Evolutionary conservation across 176 grass and related monocot genomes (phyloP), one percentile per base, ranked within the genome.

Genomic region (Neostapfia colusana): DNA sequence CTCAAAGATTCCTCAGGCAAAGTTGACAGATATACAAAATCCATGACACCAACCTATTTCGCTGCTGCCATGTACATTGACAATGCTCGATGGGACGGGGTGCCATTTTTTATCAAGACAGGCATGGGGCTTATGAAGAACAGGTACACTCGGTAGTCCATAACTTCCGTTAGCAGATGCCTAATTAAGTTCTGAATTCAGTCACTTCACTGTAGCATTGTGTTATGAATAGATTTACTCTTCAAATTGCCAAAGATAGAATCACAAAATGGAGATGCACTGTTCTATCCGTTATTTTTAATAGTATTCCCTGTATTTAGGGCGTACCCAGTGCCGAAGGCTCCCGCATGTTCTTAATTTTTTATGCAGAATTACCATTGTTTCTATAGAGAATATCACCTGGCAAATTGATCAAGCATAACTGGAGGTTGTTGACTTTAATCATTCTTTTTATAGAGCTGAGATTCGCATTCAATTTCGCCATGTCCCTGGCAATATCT

Each of bases 391-490:
- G 26, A 67, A 48, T 40, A 23, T 20, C 14, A 45, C 55, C 8
- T 60, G 38, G 18, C 21, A 76, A 66, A 54, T 40, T 26, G 41
- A 84, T 81, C 63, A 35, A 44, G 4, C 15, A 82, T 63, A 59
- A n/a, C 61, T 43, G 41, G 61, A 37, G 8, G 1, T 26, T 23
- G 34, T 41, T 49, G 31, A 31, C 31, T 31, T 31, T 50, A 4
- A 23, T 78, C 53, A 14, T 43, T 74, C 81, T 68, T 3, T 84
- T n/a, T 84, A 28, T 67, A 97, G 90, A 83, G 94, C 92, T 81
- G 94, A 97, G 82, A 97, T 97, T 72, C 88, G 94, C n/a, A 97
- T 97, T 78, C 94, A 97, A 42, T 97, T 97, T 83, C 85, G 49
- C 79, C 94, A 97, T 81, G 94, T 97, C 72, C 94, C 94, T 77